Evolutionary conservation across 768 basidiomycete genomes (phyloP).

Genomic region (Chalciporus sphaerocephalus): DNA sequence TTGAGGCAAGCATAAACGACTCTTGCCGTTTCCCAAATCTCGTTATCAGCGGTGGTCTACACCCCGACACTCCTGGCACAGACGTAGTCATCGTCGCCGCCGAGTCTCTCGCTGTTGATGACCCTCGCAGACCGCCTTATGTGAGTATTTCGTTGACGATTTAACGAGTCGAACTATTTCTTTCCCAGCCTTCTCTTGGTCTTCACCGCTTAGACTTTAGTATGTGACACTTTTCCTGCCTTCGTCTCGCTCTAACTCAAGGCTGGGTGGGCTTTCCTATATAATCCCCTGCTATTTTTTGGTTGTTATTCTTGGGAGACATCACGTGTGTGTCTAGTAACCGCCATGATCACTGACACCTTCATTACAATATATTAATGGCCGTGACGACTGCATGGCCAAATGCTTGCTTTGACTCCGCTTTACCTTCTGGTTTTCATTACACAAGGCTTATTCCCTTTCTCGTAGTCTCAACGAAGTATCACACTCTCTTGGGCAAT

Average conservation of each 20-base stretch:
- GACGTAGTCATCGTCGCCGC: background rate
- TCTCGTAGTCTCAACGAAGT: slow-evolving; percentile 6
- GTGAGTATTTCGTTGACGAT: background rate
- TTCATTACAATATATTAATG: background rate
- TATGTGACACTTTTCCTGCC: too few relatives aligned
- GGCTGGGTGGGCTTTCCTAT: too few relatives aligned
- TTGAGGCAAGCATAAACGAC: background rate
- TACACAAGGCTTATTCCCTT: slow-evolving; percentile 2
- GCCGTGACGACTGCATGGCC: background rate
- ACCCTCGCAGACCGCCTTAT: background rate
- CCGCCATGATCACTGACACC: background rate
- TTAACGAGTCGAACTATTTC: background rate
- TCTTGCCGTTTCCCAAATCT: background rate
- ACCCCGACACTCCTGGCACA: background rate
- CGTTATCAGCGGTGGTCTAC: background rate
- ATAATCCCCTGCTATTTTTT: background rate
- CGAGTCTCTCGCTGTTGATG: slow-evolving; percentile 1
- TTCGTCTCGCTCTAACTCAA: background rate
- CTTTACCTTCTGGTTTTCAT: background rate
- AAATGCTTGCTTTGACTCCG: background rate
- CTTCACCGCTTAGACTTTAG: background rate
- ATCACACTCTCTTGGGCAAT: slow-evolving; percentile 5
- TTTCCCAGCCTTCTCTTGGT: background rate
- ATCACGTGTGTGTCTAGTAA: background rate
- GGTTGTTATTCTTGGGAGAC: background rate